phyloP scores from a whole-genome alignment of 805 yeast genomes.

The Nakazawaea siamensis region DNA sequence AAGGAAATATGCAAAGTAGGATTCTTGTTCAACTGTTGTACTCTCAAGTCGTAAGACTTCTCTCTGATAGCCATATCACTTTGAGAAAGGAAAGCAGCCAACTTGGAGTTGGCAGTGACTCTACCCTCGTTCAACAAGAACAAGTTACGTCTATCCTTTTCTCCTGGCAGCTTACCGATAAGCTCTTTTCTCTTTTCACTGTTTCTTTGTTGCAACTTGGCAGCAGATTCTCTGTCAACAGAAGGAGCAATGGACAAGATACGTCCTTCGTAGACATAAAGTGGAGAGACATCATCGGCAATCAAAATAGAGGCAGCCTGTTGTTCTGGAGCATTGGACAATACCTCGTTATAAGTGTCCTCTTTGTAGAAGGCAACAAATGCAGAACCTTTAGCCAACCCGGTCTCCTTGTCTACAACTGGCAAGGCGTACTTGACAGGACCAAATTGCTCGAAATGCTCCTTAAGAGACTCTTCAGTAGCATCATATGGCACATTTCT shows the following conservation, averaged over 20 bases:
- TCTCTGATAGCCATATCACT: slow-evolving; percentile 84
- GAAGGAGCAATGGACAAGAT: slow-evolving; percentile 78
- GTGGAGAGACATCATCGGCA: slow-evolving; percentile 87
- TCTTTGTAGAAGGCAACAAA: slow-evolving; percentile 76
- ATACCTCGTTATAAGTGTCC: slow-evolving; percentile 58
- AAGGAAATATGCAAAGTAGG: slow-evolving; percentile 89
- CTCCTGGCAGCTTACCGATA: slow-evolving; percentile 73
- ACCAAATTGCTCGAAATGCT: slow-evolving; percentile 80
- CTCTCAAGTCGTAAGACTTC: slow-evolving; percentile 76
- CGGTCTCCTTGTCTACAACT: slow-evolving; percentile 78
- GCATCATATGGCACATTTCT: slow-evolving; percentile 95
- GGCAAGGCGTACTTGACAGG: slow-evolving; percentile 89
- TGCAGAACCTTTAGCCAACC: slow-evolving; percentile 88
- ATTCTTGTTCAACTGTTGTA: slow-evolving; percentile 83
- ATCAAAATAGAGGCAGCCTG: slow-evolving; percentile 57
- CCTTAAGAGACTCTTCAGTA: slow-evolving; percentile 65
- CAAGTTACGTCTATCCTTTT: slow-evolving; percentile 76
- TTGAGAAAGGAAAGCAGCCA: slow-evolving; percentile 59
- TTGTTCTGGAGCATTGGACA: slow-evolving; percentile 70
- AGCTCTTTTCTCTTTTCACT: slow-evolving; percentile 64
- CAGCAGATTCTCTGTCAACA: slow-evolving; percentile 81
- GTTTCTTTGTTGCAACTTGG: slow-evolving; percentile 61
- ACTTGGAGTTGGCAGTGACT: slow-evolving; percentile 68
- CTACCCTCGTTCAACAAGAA: slow-evolving; percentile 92
- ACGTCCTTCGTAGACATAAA: slow-evolving; percentile 88